Percentiles rank a stretch among this genome's conserved stretches.
Evolutionary conservation across 148 eudicot genomes (phyloP).

Genomic region (Bassia scoparia): DNA sequence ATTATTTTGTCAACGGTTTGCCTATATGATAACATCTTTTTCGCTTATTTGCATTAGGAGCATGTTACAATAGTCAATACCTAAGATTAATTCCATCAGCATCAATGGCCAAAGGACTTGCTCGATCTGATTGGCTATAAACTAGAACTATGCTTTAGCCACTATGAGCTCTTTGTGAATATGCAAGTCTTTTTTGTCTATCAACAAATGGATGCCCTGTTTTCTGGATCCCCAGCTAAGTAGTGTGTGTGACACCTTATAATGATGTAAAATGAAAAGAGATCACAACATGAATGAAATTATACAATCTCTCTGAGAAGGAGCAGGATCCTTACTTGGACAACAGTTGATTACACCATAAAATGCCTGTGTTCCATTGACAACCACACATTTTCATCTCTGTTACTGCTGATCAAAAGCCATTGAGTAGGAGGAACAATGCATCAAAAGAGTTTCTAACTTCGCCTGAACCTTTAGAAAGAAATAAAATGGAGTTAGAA

Average conservation of each 20-base stretch:
- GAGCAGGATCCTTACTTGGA: slow-evolving; percentile 52
- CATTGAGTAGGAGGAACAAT: slow-evolving; percentile 93
- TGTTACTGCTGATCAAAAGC: slow-evolving; percentile 72
- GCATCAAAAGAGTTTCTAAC: slow-evolving; percentile 77
- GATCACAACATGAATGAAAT: slow-evolving; percentile 21
- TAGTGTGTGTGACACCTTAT: slow-evolving; percentile 90
- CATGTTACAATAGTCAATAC: slow-evolving; percentile 40
- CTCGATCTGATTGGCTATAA: slow-evolving; percentile 36
- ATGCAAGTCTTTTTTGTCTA: slow-evolving; percentile 62
- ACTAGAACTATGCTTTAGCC: slow-evolving; percentile 62
- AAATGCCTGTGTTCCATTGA: slow-evolving; percentile 98
- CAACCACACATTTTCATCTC: slow-evolving; percentile 90
- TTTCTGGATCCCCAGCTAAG: slow-evolving; percentile 69
- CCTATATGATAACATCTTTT: too few relatives aligned
- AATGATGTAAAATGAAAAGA: slow-evolving; percentile 21
- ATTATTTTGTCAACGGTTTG: slow-evolving; percentile 15
- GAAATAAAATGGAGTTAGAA: slow-evolving; percentile 20
- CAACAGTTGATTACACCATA: slow-evolving; percentile 95
- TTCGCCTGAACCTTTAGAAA: slow-evolving; percentile 73
- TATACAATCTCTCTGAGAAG: neutral
- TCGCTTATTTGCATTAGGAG: slow-evolving; percentile 7
- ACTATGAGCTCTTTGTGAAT: slow-evolving; percentile 75
- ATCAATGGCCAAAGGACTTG: slow-evolving; percentile 26
- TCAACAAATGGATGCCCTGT: slow-evolving; percentile 62
- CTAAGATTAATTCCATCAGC: slow-evolving; percentile 40